A percentile compares a stretch with the other conserved stretches of the same genome.
Evolutionary conservation across 495 filamentous ascomycete genomes (phyloP).

Genomic region (Lasiosphaeria hispida): DNA sequence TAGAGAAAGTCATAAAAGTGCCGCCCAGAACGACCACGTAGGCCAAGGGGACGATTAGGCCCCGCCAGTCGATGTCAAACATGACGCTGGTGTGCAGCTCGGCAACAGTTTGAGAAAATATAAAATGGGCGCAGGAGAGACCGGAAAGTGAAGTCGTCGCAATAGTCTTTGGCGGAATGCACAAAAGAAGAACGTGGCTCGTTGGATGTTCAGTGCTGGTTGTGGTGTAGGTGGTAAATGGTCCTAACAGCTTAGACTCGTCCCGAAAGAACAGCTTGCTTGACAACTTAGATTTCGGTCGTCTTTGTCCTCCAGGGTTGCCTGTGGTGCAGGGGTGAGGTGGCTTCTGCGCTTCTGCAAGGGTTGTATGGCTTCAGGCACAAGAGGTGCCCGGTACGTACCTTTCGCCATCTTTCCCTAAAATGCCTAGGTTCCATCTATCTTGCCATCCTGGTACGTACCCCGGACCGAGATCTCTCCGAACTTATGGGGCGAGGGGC

Average conservation of each 20-base stretch:
- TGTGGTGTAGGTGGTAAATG: constrained; percentile 8
- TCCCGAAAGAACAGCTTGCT: constrained; percentile 40
- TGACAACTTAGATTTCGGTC: constrained; percentile 30
- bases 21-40: constrained; percentile 85
- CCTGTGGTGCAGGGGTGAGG: constrained; percentile 3
- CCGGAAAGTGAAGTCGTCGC: neutral
- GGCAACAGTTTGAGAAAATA: neutral
- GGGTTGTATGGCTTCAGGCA: constrained; percentile 4
- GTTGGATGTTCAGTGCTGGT: neutral
- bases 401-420: too few species aligned
- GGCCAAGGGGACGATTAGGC: constrained; percentile 75
- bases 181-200: neutral
- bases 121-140: neutral
- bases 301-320: constrained; percentile 15
- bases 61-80: constrained; percentile 72
- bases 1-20: constrained; percentile 86
- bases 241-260: constrained; percentile 4
- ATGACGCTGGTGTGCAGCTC: constrained; percentile 31
- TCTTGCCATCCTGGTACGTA: too few species aligned
- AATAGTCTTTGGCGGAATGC: neutral
- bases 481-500: too few species aligned
- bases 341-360: constrained; percentile 7
- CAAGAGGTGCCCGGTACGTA: constrained; percentile 3
- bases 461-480: too few species aligned
- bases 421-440: too few species aligned